Evolutionary conservation across 352 stramenopile genomes (phyloP), one percentile per base, ranked within the genome.

Genomic region (Phytophthora chlamydospora): DNA sequence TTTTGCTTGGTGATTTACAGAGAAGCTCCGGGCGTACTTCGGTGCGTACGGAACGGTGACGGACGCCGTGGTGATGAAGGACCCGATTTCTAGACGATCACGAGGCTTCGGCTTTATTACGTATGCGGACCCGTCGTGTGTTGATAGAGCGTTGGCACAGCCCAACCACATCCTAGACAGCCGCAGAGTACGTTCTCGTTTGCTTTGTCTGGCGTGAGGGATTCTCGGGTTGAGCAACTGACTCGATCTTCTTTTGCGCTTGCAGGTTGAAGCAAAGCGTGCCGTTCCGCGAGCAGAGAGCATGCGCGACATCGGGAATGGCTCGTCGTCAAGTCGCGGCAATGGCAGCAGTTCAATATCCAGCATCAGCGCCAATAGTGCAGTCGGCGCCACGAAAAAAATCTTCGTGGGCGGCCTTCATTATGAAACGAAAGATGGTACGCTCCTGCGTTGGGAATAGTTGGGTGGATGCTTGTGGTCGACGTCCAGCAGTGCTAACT

Each of bases 101-200:
- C 77, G 91, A 46, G 91, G 91, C 40, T 97, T 97, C 65, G 91
- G 91, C n/a, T 97, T 97, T 71, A 97, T 97, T 79, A 97, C 91
- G 50, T 97, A 97, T 71, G 89, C 85, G 35, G 90, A 97, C 52
- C 80, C 89, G 4, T 59, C 64, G 13, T 96, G 86, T 63, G 91
- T 97, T 41, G 91, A 97, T 72, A 76, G 87, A 65, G 91, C 89
- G n/a, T 64, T 97, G 27, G 81, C 88, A 13, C 88, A 97, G 59
- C 76, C 89, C 32, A 96, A 93, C 50, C 91, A 97, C 58, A 91
- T 97, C 47, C 69, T 97, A 72, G 91, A 97, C 74, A 94, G 78
- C 57, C 83, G 91, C 60, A 63, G 90, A 42, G 88, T 96, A 84
- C 46, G 82, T 87, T 6, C 21, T 0, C 21, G 3, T 34, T 39